Base-by-base conservation (phyloP, 2,329 filamentous ascomycete species). In the Aspergillus quadricinctus region DNA sequence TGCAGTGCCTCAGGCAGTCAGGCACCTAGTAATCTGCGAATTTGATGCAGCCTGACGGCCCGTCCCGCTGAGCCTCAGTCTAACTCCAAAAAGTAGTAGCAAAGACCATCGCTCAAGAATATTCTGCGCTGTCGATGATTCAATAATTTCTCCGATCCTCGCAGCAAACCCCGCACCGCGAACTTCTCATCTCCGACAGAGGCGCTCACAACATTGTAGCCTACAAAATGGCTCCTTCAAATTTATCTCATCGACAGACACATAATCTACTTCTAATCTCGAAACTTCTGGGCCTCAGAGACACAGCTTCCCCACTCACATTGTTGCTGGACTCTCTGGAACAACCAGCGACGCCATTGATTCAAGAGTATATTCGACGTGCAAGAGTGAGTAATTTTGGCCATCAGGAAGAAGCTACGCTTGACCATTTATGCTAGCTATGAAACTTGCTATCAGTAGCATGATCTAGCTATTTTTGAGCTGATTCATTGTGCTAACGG, bases 201-300 rank as follows among this genome's bases (percentile, higher is more conserved):
- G 14, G 31, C 31, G 3, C 31, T 5, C 31, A 17, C 14, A 14
- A 37, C 31, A 9, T 48, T 14, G 17, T 5, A 54, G 37, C 46
- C 25, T 41, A 9, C 27, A 37, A 40, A 3, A 76, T 77, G 75
- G 66, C 72, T 14, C 63, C 72, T n/a, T 57, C 65, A 49, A 72
- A 68, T 54, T 56, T 76, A 17, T 72, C 76, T 49, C 90, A 96
- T 68, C 82, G 89, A 29, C 84, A 90, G 61, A 92, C 90, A 21
- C 92, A 96, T 74, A 92, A 92, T 70, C 77, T 95, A 23, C 83
- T 96, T 2, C 80, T 96, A 2, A 86, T 96, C 54, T 89, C 92
- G 61, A 92, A 91, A 69, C 79, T 96, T 1, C 80, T 96, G 61
- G 90, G 87, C 68, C 79, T 90, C 55, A 83, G 90, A 60, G 89